Base-by-base conservation (phyloP, 768 basidiomycete genomes). In the Imleria badia region DNA sequence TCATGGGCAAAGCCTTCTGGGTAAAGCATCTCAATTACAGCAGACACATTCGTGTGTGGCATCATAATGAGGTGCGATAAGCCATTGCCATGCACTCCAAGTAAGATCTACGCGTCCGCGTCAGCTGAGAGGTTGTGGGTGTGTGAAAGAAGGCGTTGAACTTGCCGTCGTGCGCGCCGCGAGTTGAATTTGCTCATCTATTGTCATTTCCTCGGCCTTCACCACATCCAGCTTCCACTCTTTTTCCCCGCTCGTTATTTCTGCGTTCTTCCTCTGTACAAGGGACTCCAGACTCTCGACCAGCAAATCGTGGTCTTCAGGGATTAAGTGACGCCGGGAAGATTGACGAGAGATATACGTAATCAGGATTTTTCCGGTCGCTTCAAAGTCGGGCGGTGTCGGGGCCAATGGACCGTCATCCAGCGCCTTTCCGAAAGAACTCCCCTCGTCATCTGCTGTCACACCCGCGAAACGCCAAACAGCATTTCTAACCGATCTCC, bases 31-130 rank as follows among this genome's bases (percentile, higher is more conserved):
- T 94, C 91, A 59, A 94, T 87, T 19, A 94, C 89, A 6, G 89
- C 85, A 6, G 89, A 84, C n/a, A 83, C 70, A 0, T 81, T 82
- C 5, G 85, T 88, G 1, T 81, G 80, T 20, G 87, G 83, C 90
- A 94, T 92, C 75, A 87, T 84, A 40, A 94, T 79, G n/a, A 94
- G 77, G 63, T 92, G 90, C 10, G 90, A 88, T 0, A 94, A 77
- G 8, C 91, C 90, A 60, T 91, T 92, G 6, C 90, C 89, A 56
- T 89, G 88, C 1, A 89, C 81, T 30, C 87, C 87, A 10, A 90
- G 72, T 62, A 90, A 67, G 54, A 89, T 78, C 87, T 89, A 45
- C 23, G 34, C 4, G 53, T 20, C 54, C 5, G 8, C n/a, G 45
- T 57, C 52, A 51, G 47, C 39, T 23, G 42, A 33, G 15, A 51